Percentiles rank a stretch among this genome's conserved stretches.
Evolutionary conservation across 495 filamentous ascomycete genomes (phyloP).

Genomic region (Podospora didyma): DNA sequence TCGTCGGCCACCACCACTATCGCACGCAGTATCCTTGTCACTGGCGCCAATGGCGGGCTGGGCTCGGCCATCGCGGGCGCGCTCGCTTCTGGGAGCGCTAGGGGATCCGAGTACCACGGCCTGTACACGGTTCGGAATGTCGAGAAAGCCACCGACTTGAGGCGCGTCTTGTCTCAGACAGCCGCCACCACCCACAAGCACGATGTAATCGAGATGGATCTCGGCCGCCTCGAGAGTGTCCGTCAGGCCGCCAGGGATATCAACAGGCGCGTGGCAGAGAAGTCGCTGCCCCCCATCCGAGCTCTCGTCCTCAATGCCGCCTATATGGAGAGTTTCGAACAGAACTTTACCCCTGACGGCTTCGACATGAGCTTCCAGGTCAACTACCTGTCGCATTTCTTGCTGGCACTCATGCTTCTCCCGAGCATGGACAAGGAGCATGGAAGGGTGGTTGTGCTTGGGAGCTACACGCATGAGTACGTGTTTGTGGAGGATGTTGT

Average conservation of each 20-base stretch:
- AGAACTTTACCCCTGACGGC: background rate
- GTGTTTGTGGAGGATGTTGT: background rate
- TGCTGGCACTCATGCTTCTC: background rate
- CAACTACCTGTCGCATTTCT: background rate
- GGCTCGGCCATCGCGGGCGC: background rate
- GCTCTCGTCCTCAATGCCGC: background rate
- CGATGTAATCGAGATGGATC: background rate
- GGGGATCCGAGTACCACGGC: background rate
- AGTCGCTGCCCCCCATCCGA: background rate
- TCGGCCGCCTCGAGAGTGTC: background rate
- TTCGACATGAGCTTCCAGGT: background rate
- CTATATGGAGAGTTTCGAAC: background rate
- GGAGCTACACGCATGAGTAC: background rate
- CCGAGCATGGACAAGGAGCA: background rate
- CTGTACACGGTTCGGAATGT: background rate
- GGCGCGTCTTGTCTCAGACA: background rate
- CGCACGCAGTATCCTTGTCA: background rate
- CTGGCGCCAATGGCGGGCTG: background rate
- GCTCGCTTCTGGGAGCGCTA: no score
- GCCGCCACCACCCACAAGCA: background rate
- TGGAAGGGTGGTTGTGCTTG: background rate
- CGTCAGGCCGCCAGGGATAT: background rate
- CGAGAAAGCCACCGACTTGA: background rate
- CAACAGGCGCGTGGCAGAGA: background rate
- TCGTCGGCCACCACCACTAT: background rate